Conservation (phyloP, 2,329 filamentous ascomycete species). For the Truncatella angustata region DNA sequence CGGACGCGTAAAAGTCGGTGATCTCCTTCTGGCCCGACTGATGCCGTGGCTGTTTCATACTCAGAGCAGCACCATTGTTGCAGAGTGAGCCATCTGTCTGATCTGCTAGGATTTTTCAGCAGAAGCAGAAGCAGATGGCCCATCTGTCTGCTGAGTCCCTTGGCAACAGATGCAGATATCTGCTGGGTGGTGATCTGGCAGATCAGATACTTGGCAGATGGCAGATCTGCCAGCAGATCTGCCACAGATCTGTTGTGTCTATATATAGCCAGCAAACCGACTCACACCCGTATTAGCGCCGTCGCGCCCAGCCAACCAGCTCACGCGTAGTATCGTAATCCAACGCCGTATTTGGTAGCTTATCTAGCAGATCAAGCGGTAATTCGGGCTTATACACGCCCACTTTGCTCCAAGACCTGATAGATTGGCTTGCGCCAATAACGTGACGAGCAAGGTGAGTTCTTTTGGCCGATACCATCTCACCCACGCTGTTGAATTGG, state of each 20-base stretch:
- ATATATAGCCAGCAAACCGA: slow-evolving; percentile 2
- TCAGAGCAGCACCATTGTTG: too few species aligned
- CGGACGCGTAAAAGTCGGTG: neutral
- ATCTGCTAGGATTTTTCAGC: slow-evolving; percentile 1
- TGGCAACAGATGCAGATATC: slow-evolving; percentile 1
- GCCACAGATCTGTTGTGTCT: neutral
- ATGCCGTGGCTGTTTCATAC: neutral
- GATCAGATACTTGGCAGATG: slow-evolving; percentile 2
- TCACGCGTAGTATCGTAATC: neutral
- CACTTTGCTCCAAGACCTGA: neutral
- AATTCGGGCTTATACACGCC: slow-evolving; percentile 2
- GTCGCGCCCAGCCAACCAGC: neutral
- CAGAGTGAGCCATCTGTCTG: slow-evolving; percentile 3
- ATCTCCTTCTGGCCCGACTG: slow-evolving; percentile 7
- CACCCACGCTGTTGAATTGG: slow-evolving; percentile 8
- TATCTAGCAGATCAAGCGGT: slow-evolving; percentile 2
- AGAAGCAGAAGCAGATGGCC: slow-evolving; percentile 2
- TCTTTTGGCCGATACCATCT: slow-evolving; percentile 6
- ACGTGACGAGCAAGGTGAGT: neutral
- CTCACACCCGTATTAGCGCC: slow-evolving; percentile 2
- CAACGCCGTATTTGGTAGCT: neutral
- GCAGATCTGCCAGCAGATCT: neutral
- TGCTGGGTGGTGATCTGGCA: neutral
- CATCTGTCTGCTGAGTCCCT: slow-evolving; percentile 3
- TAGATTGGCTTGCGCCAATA: neutral